Evolutionary conservation across 345 rosid species (phyloP), one percentile per base, ranked within the genome.

Genomic region (Noccaea caerulescens): DNA sequence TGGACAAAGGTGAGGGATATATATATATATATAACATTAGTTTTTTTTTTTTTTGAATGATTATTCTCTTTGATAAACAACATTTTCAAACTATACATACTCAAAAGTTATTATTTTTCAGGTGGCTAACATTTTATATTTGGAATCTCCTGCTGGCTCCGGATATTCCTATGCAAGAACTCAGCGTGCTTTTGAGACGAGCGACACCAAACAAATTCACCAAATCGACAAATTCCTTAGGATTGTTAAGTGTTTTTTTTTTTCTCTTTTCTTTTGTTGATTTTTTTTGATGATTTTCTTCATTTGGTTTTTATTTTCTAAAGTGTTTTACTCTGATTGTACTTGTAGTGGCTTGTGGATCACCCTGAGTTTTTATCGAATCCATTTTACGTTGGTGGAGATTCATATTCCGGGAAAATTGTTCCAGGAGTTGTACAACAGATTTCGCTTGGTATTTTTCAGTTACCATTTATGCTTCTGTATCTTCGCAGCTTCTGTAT

Each of bases 101-200:
- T 51, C 46, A 12, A 14, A 27, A 27, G 4, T 2, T 2, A 27
- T 27, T 27, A 14, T 54, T n/a, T 55, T 69, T 68, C 73, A 85
- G 92, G 85, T 80, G 25, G 80, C 93, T 14, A 89, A 80, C 84
- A 80, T 92, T 65, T 78, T 86, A 70, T 86, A 89, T 72, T 44
- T 89, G 27, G 98, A 89, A 75, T 77, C 85, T 43, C 98, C 98
- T 8, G 87, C 82, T 9, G 92, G 92, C 16, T 81, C 93, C 36
- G 98, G 96, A 25, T 92, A 75, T 77, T 92, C 98, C 27, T 92
- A 82, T 41, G 80, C 92, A 3, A 78, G 42, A 72, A 81, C 72
- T 66, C 20, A 1, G 5, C 30, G 12, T 30, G 89, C 89, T 42
- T 67, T 58, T 27, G 54, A 46, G 42, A 10, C 83, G 3, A 76